These are phyloP conservation scores for Castanea mollissima DNA, from an alignment of 306 rosid species.

Conservation along the genomic window DNA sequence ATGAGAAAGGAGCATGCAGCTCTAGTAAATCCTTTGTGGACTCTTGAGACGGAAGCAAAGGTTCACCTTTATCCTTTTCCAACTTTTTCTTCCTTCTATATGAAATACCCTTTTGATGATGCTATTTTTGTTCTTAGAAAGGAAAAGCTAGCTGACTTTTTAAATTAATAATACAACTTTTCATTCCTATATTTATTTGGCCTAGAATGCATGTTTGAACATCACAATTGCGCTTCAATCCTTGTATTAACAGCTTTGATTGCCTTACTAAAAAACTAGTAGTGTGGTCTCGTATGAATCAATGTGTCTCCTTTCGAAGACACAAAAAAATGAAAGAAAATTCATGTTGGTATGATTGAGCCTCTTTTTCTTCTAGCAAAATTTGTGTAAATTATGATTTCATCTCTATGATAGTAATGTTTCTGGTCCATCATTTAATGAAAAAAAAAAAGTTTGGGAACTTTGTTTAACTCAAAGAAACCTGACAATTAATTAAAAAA, in stretches of 20 bases:
- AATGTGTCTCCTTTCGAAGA: not conserved
- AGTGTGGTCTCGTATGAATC: not conserved
- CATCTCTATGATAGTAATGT: not conserved
- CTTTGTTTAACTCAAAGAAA: not conserved
- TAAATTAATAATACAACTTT: not conserved
- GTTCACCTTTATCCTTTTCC: not conserved
- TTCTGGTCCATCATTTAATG: not conserved
- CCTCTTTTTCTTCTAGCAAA: not conserved
- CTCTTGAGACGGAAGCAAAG: constrained; percentile 18
- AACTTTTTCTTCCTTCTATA: not conserved
- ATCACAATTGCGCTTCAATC: constrained; percentile 8
- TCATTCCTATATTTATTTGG: not conserved
- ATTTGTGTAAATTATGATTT: not conserved
- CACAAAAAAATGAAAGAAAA: not conserved
- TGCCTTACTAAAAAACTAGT: not conserved
- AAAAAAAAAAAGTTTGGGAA: not conserved
- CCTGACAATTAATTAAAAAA: not conserved
- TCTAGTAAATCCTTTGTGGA: not conserved
- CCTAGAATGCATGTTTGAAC: not conserved
- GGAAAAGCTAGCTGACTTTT: constrained; percentile 18
- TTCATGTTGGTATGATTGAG: not conserved
- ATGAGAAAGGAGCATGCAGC: constrained; percentile 4
- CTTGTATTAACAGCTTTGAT: not conserved
- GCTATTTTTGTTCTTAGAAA: not conserved
- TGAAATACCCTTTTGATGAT: not conserved